Evolutionary conservation across 192 early-diverging fungal genomes (phyloP).

Genomic region (Geosiphon pyriformis): DNA sequence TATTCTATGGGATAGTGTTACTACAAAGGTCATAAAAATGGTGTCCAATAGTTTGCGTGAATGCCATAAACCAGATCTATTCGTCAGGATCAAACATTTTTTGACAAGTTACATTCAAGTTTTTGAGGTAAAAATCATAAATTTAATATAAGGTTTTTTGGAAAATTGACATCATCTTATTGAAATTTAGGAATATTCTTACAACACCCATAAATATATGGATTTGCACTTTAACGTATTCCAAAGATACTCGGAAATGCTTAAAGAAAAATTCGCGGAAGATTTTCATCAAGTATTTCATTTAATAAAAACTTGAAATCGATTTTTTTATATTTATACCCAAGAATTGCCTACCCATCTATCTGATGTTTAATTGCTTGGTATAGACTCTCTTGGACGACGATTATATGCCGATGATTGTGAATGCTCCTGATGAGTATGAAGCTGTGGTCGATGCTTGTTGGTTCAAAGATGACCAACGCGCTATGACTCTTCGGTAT

Average conservation of each 20-base stretch:
- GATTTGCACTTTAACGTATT: constrained; percentile 73
- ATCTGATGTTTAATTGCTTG: too few relatives aligned
- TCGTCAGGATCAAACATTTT: constrained; percentile 70
- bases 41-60: constrained; percentile 74
- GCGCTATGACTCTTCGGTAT: constrained; percentile 31
- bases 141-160: neutral
- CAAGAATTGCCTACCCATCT: neutral
- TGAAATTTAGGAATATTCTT: constrained; percentile 60
- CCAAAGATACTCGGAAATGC: constrained; percentile 71
- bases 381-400: constrained; percentile 72
- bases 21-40: constrained; percentile 72
- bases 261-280: constrained; percentile 62
- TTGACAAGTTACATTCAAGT: constrained; percentile 87
- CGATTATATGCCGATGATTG: constrained; percentile 73
- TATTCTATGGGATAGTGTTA: constrained; percentile 82
- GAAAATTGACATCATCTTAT: neutral
- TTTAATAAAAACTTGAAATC: neutral
- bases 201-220: constrained; percentile 59
- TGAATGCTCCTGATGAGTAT: constrained; percentile 59
- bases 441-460: constrained; percentile 57
- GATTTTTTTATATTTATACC: neutral
- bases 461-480: constrained; percentile 53
- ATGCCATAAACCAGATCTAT: constrained; percentile 74
- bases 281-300: constrained; percentile 61
- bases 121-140: constrained; percentile 63